Evolutionary conservation across 2,329 filamentous ascomycete species (phyloP).

Genomic region (Trichocomaceae sp.): DNA sequence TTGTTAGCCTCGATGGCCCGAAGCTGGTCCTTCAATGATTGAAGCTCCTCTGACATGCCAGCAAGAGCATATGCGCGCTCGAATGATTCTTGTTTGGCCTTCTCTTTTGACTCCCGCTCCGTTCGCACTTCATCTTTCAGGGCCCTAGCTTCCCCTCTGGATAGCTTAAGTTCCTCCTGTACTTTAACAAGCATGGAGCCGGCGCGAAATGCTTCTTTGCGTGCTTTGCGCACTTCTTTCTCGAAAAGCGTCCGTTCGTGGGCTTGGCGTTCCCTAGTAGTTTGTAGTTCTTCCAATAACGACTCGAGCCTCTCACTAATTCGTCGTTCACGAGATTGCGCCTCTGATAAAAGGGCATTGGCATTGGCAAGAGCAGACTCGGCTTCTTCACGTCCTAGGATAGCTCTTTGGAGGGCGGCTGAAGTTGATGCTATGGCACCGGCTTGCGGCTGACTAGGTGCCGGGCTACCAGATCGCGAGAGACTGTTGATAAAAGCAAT

Average conservation of each 20-base stretch:
- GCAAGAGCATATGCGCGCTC: constrained; percentile 42
- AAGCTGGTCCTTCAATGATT: constrained; percentile 37
- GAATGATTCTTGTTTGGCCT: constrained; percentile 42
- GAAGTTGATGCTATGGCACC: constrained; percentile 33
- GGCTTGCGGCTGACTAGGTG: constrained; percentile 18
- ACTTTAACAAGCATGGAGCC: constrained; percentile 49
- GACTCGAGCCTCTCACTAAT: constrained; percentile 41
- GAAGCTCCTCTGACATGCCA: constrained; percentile 39
- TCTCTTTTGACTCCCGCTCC: constrained; percentile 43
- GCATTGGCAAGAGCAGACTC: constrained; percentile 33
- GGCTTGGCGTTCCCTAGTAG: constrained; percentile 45
- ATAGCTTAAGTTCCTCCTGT: constrained; percentile 46
- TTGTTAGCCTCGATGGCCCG: constrained; percentile 34
- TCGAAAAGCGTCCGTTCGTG: constrained; percentile 47
- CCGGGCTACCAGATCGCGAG: constrained; percentile 30
- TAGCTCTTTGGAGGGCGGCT: constrained; percentile 39
- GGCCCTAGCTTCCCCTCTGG: constrained; percentile 40
- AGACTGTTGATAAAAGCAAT: constrained; percentile 45
- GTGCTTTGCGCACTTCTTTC: constrained; percentile 49
- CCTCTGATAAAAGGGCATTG: constrained; percentile 35
- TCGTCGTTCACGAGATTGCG: constrained; percentile 38
- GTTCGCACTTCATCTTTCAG: constrained; percentile 48
- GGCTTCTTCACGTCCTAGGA: constrained; percentile 42
- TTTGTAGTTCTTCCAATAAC: constrained; percentile 47
- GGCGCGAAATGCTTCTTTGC: constrained; percentile 54